Evolutionary conservation across 164 flowering plant genomes (phyloP), one percentile per base, ranked within the genome.

Genomic region (Vitis cinerea): DNA sequence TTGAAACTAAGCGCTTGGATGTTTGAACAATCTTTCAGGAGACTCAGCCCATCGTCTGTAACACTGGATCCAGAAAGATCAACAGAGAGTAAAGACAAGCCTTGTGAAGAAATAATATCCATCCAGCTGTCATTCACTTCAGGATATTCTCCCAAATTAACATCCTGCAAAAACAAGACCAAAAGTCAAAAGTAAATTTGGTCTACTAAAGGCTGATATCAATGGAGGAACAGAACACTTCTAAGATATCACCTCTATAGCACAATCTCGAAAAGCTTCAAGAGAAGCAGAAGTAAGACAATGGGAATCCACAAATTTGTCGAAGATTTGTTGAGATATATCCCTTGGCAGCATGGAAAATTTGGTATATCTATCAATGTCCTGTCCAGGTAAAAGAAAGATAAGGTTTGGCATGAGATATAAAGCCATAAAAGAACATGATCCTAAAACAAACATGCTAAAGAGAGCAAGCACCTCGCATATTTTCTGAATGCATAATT

Each of bases 181-280:
- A 53, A 6, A 52, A 11, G 10, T 68, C 52, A 53, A 0, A 4
- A 12, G 51, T 12, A 7, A 3, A 37, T 37, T 37, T 23, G 0
- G 12, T 10, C 59, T 4, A 10, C 14, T 30, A 16, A 10, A 1
- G 5, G 0, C 51, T 11, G 17, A 5, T 37, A 30, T 17, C 29
- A 7, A 11, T 17, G 50, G 16, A 3, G 44, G 54, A 30, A 16
- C 27, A 31, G 8, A 29, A 44, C 50, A 49, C 3, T 12, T 9
- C 14, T n/a, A 31, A 67, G 27, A 3, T 27, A 52, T 55, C 79
- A 96, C 98, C 96, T 96, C 86, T 53, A 92, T 84, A 64, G 88
- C 95, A 79, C 98, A 96, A 74, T 93, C 94, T 61, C 90, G 84
- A 79, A 96, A 96, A 49, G 91, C 88, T 78, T 87, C 86, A 64